These are phyloP conservation scores for Candida sojae DNA, from an alignment of 1,139 yeast genomes.

Conservation along the genomic window DNA sequence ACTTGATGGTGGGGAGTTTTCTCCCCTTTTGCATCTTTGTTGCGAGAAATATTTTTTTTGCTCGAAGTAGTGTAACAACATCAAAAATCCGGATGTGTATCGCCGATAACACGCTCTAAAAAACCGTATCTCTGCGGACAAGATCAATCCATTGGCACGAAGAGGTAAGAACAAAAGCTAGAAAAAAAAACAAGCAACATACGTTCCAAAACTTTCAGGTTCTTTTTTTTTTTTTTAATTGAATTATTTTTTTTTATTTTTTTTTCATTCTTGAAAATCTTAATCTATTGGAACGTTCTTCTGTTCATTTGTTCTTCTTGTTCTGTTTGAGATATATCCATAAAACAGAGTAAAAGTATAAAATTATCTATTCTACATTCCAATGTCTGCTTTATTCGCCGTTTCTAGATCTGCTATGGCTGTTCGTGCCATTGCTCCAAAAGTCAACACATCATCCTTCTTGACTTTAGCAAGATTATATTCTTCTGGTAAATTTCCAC, in stretches of 20 bases:
- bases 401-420: slow-evolving; percentile 32
- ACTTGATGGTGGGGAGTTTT: no score
- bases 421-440: slow-evolving; percentile 22
- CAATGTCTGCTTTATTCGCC: slow-evolving; percentile 38
- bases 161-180: neutral
- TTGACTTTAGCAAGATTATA: slow-evolving; percentile 40
- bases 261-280: neutral
- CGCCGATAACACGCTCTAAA: slow-evolving; percentile 3
- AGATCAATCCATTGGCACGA: slow-evolving; percentile 1
- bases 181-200: neutral
- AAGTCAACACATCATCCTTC: slow-evolving; percentile 19
- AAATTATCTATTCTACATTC: slow-evolving; percentile 2
- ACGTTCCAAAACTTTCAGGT: neutral
- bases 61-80: neutral
- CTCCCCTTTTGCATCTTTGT: no score
- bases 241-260: neutral
- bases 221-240: neutral
- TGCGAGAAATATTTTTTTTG: neutral
- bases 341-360: neutral
- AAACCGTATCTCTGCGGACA: slow-evolving; percentile 1
- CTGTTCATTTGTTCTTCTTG: neutral
- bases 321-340: neutral
- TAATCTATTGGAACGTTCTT: neutral
- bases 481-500: slow-evolving; percentile 55
- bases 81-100: slow-evolving; percentile 1